A percentile compares a stretch with the other conserved stretches of the same genome.
These are phyloP conservation scores for Fusarium sp. DNA, from an alignment of 2,329 filamentous ascomycete species.

Conservation along the genomic window DNA sequence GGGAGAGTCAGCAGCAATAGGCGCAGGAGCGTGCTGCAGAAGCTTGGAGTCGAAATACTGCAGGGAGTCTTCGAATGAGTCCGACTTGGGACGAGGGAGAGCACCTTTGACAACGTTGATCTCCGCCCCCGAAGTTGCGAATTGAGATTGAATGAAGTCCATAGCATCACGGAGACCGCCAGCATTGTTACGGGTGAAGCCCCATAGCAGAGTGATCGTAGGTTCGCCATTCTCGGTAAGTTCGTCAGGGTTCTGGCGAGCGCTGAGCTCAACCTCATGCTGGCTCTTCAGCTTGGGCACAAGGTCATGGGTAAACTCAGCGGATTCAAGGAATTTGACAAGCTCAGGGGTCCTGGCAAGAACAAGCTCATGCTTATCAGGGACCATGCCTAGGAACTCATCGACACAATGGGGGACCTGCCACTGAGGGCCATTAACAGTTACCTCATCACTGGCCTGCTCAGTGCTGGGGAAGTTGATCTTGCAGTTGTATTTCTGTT, in stretches of 20 bases:
- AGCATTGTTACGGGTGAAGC: constrained; percentile 96
- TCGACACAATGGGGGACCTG: constrained; percentile 98
- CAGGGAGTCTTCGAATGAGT: constrained; percentile 97
- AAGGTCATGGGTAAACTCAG: constrained; percentile 84
- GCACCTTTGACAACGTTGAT: constrained; percentile 88
- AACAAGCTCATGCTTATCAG: constrained; percentile 92
- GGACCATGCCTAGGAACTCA: constrained; percentile 97
- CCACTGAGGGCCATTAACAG: constrained; percentile 96
- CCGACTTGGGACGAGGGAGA: constrained; percentile 98
- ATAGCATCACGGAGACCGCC: constrained; percentile 96
- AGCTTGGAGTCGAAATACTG: constrained; percentile 98
- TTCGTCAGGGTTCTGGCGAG: constrained; percentile 74
- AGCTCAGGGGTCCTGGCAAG: constrained; percentile 82
- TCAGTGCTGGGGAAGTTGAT: constrained; percentile 98
- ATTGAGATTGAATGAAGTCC: constrained; percentile 88
- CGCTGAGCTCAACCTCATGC: constrained; percentile 88
- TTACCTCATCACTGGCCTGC: constrained; percentile 95
- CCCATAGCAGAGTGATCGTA: constrained; percentile 76
- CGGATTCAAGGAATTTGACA: constrained; percentile 83
- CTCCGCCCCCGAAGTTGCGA: constrained; percentile 92
- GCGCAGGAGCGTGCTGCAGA: constrained; percentile 88
- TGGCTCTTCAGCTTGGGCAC: constrained; percentile 88
- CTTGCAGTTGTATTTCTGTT: constrained; percentile 99
- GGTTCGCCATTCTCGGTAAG: constrained; percentile 69
- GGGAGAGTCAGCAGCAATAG: constrained; percentile 86